Conservation (phyloP, 164 flowering plant species). For the Vitis amurensis region DNA sequence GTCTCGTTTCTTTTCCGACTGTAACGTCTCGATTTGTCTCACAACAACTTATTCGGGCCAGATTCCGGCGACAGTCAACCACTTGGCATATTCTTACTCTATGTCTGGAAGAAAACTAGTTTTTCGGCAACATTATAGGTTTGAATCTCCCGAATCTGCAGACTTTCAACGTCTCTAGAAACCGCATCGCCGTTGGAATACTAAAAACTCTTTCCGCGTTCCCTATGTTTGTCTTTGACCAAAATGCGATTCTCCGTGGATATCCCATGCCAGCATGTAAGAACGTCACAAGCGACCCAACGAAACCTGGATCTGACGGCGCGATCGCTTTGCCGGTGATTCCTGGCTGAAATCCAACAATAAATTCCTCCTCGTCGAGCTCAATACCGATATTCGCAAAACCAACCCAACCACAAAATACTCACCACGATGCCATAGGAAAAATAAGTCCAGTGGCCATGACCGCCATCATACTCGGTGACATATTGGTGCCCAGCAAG, state of each 20-base stretch:
- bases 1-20: conserved; percentile 39
- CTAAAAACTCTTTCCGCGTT: conserved; percentile 18
- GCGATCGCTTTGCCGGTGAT: conserved; percentile 33
- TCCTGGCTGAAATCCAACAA: conserved; percentile 19
- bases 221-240: no score
- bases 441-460: conserved; percentile 5
- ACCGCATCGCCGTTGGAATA: conserved; percentile 54
- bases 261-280: conserved; percentile 32
- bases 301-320: conserved; percentile 42
- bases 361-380: conserved; percentile 48
- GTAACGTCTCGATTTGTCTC: conserved; percentile 76
- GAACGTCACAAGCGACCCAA: conserved; percentile 31
- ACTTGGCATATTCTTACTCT: conserved; percentile 61
- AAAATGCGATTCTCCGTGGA: no score
- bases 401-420: no score
- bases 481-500: conserved; percentile 44
- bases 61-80: conserved; percentile 49
- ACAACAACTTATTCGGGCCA: conserved; percentile 58
- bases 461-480: conserved; percentile 64
- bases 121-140: conserved; percentile 51
- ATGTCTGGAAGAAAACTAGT: conserved; percentile 59
- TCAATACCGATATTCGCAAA: no score
- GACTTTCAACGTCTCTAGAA: conserved; percentile 73
- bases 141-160: conserved; percentile 44
- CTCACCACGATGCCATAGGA: no score